Conservation (phyloP, 345 rosid species). For the Gossypium longicalyx region DNA sequence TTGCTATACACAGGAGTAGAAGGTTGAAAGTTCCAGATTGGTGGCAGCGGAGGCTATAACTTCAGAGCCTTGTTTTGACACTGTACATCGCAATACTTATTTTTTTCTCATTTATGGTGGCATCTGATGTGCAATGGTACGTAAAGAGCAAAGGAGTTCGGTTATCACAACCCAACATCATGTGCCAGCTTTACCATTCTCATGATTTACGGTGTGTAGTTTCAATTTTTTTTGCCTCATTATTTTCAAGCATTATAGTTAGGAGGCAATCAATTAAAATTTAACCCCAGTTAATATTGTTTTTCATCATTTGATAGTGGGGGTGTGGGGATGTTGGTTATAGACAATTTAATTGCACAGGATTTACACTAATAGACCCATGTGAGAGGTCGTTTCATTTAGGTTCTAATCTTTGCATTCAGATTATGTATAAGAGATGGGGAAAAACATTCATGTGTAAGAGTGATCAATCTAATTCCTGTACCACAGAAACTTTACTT, state of each 20-base stretch:
- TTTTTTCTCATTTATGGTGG: neutral
- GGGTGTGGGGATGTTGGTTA: neutral
- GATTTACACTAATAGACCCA: conserved; percentile 1
- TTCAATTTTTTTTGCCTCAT: neutral
- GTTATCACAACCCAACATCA: conserved; percentile 4
- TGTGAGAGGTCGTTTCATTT: neutral
- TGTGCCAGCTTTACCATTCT: conserved; percentile 9
- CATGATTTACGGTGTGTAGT: neutral
- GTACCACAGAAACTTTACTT: neutral
- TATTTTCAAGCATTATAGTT: neutral
- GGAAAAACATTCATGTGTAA: neutral
- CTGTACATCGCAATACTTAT: conserved; percentile 38
- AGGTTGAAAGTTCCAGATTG: conserved; percentile 84
- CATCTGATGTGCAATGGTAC: neutral
- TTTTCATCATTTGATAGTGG: neutral
- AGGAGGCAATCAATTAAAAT: conserved; percentile 2
- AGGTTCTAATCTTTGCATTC: conserved; percentile 8
- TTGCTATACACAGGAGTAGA: conserved; percentile 63
- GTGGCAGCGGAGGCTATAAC: conserved; percentile 55
- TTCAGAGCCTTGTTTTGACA: conserved; percentile 11
- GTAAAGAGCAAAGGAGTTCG: conserved; percentile 16
- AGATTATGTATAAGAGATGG: neutral
- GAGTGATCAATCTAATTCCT: neutral
- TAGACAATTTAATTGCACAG: conserved; percentile 11
- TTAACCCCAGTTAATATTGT: neutral